Base-by-base conservation (phyloP, 73 alveolate genomes). In the Tetrahymena thermophila region DNA sequence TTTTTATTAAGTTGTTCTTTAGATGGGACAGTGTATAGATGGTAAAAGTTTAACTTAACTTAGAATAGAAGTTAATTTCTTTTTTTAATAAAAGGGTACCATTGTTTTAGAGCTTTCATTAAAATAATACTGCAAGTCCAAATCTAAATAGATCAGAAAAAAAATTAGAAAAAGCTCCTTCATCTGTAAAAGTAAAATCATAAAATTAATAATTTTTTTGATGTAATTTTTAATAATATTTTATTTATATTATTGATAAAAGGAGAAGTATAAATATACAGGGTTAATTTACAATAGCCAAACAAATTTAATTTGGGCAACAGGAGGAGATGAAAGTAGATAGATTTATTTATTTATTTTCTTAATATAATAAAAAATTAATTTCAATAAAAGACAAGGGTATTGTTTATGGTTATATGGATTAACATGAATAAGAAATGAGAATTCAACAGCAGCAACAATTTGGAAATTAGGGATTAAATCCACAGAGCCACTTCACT, bases 1-100 rank as follows among this genome's bases (percentile, higher is more conserved):
- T 96, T 94, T 94, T 93, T 98, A n/a, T 97, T 96, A 71, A 96
- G 98, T 94, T 97, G 98, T 34, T 98, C 98, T 1, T 85, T 97
- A 15, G 99, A 98, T 96, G 99, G 99, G 13, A 93, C 96, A 94
- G 96, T 98, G 8, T 97, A 94, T 43, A 98, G 97, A 95, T 96
- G 97, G 97, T 71, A 71, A 71, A 40, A 40, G 44, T 40, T 40
- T 71, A 4, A 28, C 13, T 71, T 28, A 85, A 85, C n/a, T 71
- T 4, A 28, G 31, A 3, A 28, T 2, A 28, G 6, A 71, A 6
- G 37, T 71, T 71, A 71, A 71, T 3, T 11, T 3, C 4, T 11
- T 19, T 57, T 19, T 56, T 23, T 15, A 21, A 23, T 56, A 31
- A 71, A 19, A 95, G 96, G 35, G 42, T 35, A n/a, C 38, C 57